These are phyloP conservation scores for Theobroma grandiflorum DNA, from an alignment of 441 rosid species.

Conservation along the genomic window DNA sequence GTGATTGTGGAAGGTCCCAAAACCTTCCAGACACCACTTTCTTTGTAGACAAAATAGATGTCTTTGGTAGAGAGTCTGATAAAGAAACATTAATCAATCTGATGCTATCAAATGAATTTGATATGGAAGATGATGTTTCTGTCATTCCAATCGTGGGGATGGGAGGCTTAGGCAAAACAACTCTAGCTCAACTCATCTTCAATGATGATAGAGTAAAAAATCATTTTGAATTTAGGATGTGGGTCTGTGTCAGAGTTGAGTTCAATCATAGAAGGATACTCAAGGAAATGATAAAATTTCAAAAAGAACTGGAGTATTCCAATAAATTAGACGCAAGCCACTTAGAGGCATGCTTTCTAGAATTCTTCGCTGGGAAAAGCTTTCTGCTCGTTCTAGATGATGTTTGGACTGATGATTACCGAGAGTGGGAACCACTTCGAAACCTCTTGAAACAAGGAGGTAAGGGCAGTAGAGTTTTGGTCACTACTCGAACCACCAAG, in stretches of 20 bases:
- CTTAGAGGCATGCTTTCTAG: background rate
- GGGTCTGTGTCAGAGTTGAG: slow-evolving; percentile 14
- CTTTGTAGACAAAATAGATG: background rate
- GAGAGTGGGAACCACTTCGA: background rate
- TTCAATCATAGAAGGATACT: slow-evolving; percentile 7
- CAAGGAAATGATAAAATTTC: slow-evolving; percentile 1
- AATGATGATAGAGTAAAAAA: slow-evolving; percentile 1
- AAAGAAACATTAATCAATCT: background rate
- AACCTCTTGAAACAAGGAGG: slow-evolving; percentile 5
- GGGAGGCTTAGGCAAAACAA: slow-evolving; percentile 25
- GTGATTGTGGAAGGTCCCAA: background rate
- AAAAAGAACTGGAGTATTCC: background rate
- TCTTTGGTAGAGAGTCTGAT: slow-evolving; percentile 14
- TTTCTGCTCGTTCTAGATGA: slow-evolving; percentile 20
- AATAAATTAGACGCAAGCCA: background rate
- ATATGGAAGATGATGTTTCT: background rate
- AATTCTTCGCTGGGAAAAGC: background rate
- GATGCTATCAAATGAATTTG: slow-evolving; percentile 9
- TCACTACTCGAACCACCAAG: slow-evolving; percentile 3
- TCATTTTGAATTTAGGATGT: slow-evolving; percentile 18
- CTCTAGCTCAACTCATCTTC: slow-evolving; percentile 19
- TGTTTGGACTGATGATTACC: slow-evolving; percentile 5
- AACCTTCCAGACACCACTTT: background rate
- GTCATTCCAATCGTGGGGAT: slow-evolving; percentile 15
- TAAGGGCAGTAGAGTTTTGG: slow-evolving; percentile 21